Conservation (phyloP, 139 green algal species). For the Tetraselmis chui region DNA sequence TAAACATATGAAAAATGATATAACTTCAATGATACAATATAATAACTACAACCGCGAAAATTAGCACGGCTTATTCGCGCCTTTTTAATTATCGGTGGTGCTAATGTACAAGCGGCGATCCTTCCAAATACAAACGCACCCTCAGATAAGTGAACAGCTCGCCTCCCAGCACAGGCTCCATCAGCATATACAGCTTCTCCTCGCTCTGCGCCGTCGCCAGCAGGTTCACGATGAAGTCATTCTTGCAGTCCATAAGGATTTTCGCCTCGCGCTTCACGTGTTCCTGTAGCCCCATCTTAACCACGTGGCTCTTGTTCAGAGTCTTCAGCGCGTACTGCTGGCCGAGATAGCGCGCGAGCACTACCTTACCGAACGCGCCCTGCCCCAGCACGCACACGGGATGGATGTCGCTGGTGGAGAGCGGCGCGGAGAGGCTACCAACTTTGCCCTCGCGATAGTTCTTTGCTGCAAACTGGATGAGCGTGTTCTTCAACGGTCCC, state of each 20-base stretch:
- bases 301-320: constrained; percentile 72
- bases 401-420: constrained; percentile 39
- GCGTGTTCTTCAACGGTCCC: neutral
- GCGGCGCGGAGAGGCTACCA: neutral
- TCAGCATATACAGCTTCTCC: constrained; percentile 73
- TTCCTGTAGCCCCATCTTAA: constrained; percentile 61
- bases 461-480: neutral
- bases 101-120: too few relatives aligned
- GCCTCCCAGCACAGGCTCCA: constrained; percentile 83
- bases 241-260: constrained; percentile 48
- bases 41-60: neutral
- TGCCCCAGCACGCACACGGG: constrained; percentile 65
- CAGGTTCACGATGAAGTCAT: constrained; percentile 79
- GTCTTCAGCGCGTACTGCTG: constrained; percentile 72
- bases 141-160: constrained; percentile 91
- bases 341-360: constrained; percentile 57
- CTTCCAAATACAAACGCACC: constrained; percentile 28
- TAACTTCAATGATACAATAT: neutral
- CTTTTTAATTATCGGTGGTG: neutral
- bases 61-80: neutral
- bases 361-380: constrained; percentile 81
- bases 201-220: constrained; percentile 54
- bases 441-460: neutral
- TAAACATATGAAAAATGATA: neutral
- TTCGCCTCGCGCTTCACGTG: constrained; percentile 83